Base-by-base conservation (phyloP, 345 rosid genomes). In the Conringia planisiliqua region DNA sequence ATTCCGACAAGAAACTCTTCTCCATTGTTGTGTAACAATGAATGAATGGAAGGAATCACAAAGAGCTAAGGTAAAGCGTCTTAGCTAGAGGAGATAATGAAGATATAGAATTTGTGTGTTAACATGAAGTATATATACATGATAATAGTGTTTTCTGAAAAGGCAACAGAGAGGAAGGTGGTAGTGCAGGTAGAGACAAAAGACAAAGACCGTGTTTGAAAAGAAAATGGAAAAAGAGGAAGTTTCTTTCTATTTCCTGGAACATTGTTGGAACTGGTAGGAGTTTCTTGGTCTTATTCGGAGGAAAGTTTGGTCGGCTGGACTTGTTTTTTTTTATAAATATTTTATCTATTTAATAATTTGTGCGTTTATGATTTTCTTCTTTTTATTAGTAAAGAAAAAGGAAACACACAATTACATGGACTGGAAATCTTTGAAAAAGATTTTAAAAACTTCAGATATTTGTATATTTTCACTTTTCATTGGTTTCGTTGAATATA, bases 1-100 rank as follows among this genome's bases (percentile, higher is more conserved):
- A 20, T 46, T 54, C 17, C 0, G 43, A 47, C 27, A 66, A 66
- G 33, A 67, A 39, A 20, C 78, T 71, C 55, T 76, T 81, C 54
- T 81, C 81, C 89, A 76, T 69, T 1, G 69, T 50, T 69, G 17
- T 14, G 63, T 22, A 22, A 33, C 0, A 60, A 24, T 43, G 39
- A 69, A 60, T 61, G 68, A 72, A 60, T 47, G 4, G 30, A 33
- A 32, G 0, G 18, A 59, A 22, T 24, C 11, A 6, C 29, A 51
- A 48, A 71, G 40, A 71, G 48, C 20, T 48, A 7, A 7, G 17
- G 1, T 16, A 48, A 40, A 51, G 10, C 10, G 30, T 62, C 11
- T 20, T 48, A n/a, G n/a, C n/a, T n/a, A 30, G 62, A 39, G 55
- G 48, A 59, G 26, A 58, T 70, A 6, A 47, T 71, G 30, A 22